A percentile compares a stretch with the other conserved stretches of the same genome.
Evolutionary conservation across 1,139 yeast genomes (phyloP).

Genomic region (Scheffersomyces illinoinensis): DNA sequence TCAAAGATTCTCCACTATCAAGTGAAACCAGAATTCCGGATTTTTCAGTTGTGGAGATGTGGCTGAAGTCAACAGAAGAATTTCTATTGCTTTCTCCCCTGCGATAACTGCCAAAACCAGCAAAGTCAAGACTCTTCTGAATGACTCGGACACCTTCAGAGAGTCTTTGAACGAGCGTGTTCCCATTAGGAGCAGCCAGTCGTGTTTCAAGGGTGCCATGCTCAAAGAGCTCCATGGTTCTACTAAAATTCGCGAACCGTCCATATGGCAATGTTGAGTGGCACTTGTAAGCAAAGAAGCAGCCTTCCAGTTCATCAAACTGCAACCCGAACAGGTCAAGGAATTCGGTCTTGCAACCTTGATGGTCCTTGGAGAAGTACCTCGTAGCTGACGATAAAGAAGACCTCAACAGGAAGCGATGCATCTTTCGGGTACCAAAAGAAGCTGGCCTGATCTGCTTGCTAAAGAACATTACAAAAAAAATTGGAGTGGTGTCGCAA

Average conservation of each 20-base stretch:
- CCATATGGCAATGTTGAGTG: background rate
- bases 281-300: background rate
- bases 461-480: background rate
- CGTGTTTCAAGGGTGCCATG: background rate
- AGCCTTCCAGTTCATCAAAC: constrained; percentile 1
- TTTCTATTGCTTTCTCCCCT: background rate
- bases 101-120: background rate
- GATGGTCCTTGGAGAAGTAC: background rate
- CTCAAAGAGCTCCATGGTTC: background rate
- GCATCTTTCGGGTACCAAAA: background rate
- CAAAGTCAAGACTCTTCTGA: background rate
- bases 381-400: background rate
- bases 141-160: background rate
- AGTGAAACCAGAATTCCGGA: background rate
- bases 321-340: constrained; percentile 1
- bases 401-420: background rate
- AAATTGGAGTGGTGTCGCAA: background rate
- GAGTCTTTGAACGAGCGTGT: background rate
- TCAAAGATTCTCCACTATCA: background rate
- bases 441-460: background rate
- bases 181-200: background rate
- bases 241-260: background rate
- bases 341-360: background rate
- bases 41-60: background rate
- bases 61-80: background rate